Base-by-base conservation (phyloP, 2,329 filamentous ascomycete species). In the Xylogone sp. region DNA sequence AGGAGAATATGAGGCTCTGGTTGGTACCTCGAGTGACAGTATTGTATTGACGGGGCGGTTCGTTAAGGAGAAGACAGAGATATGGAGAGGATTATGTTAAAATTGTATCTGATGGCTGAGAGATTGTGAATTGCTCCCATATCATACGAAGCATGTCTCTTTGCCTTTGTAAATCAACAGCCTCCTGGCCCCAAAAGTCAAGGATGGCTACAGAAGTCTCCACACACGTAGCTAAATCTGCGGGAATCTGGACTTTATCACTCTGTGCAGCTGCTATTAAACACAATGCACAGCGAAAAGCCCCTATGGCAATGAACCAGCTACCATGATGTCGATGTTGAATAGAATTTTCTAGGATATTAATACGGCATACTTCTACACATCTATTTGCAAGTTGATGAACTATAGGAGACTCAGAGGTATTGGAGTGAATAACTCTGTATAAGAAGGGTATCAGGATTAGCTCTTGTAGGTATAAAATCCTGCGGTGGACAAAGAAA, bases 401-500 rank as follows among this genome's bases (percentile, higher is more conserved):
- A 12, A 55, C 43, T 22, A 42, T 19, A 31, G 43, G 34, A 56
- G 21, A 46, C 18, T 46, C 47, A 19, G 19, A 43, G 1, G 48
- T 42, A 16, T 48, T 27, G 16, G 48, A 31, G 47, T 67, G 64
- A 3, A 66, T 58, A 2, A 56, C 50, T 27, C 56, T 61, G 49
- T 60, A 66, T n/a, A 67, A 46, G 44, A 67, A 67, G 3, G 65
- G 65, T 43, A 63, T 61, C 42, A 64, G 66, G 1, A 67, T 58
- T 63, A 64, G 66, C 1, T 56, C 51, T 13, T 58, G 56, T 27
- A 65, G 62, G 42, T 67, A 61, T 2, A 65, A 51, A 12, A 66
- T 60, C 59, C 64, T 65, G 56, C 63, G 64, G 2, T 65, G 58
- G 43, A 65, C 64, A 18, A 52, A 53, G 1, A 59, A 61, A 7